These are phyloP conservation scores for Sporopachydermia cereana DNA, from an alignment of 1,139 yeast genomes.

Conservation along the genomic window DNA sequence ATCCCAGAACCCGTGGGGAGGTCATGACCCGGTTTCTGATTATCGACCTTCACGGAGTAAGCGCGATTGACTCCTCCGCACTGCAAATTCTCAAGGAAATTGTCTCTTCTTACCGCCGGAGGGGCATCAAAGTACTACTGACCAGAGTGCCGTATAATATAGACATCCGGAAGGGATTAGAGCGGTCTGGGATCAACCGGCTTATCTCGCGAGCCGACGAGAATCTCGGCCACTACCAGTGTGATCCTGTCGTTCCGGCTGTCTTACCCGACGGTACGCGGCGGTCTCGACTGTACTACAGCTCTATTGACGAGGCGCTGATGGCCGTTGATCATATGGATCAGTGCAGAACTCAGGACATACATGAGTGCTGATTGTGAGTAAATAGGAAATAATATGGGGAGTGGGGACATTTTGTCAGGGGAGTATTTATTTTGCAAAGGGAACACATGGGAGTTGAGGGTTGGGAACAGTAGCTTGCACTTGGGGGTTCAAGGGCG, in stretches of 20 bases:
- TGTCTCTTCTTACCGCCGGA: constrained; percentile 32
- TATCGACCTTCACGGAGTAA: constrained; percentile 80
- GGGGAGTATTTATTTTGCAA: too few relatives aligned
- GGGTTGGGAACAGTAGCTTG: too few relatives aligned
- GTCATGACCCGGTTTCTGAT: constrained; percentile 56
- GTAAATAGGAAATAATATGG: too few relatives aligned
- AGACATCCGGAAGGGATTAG: constrained; percentile 27
- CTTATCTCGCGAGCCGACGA: constrained; percentile 14
- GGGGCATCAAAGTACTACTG: constrained; percentile 31
- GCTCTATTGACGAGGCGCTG: constrained; percentile 1
- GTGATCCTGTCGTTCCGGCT: neutral
- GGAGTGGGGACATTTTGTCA: too few relatives aligned
- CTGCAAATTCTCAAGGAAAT: constrained; percentile 61
- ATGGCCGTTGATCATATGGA: constrained; percentile 2
- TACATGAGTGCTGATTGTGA: too few relatives aligned
- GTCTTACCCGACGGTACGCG: neutral
- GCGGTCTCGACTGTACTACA: neutral
- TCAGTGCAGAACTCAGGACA: too few relatives aligned
- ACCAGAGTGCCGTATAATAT: constrained; percentile 20
- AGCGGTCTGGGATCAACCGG: constrained; percentile 24
- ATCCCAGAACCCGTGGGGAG: constrained; percentile 42
- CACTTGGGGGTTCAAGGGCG: too few relatives aligned
- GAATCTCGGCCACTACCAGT: neutral
- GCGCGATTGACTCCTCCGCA: constrained; percentile 70
- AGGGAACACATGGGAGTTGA: too few relatives aligned